Evolutionary conservation across 2,329 filamentous ascomycete genomes (phyloP).

Genomic region (Talaromyces sp.): DNA sequence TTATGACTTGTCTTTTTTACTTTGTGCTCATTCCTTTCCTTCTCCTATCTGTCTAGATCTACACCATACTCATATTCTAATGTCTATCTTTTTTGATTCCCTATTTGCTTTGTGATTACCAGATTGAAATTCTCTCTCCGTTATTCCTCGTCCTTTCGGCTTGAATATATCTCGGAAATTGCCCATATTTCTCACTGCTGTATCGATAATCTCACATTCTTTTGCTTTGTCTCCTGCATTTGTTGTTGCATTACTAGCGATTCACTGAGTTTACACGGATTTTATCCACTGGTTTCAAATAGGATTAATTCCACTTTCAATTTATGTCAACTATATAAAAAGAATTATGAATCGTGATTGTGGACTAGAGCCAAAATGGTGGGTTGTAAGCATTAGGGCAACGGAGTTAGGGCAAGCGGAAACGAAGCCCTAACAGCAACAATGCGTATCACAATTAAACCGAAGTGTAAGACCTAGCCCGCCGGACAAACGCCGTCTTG

Average conservation of each 20-base stretch:
- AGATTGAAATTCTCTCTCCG: neutral
- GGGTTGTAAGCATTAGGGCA: neutral
- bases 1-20: neutral
- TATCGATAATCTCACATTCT: neutral
- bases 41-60: neutral
- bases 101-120: neutral
- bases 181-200: neutral
- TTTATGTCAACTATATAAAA: too few relatives aligned
- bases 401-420: neutral
- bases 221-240: neutral
- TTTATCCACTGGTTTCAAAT: neutral
- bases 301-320: neutral
- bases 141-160: neutral
- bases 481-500: neutral
- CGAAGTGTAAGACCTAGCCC: neutral
- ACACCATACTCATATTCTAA: slow-evolving; percentile 3
- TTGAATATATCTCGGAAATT: slow-evolving; percentile 11
- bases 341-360: too few relatives aligned
- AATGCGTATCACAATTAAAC: neutral
- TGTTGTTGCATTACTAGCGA: slow-evolving; percentile 1
- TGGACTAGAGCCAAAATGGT: too few relatives aligned
- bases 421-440: neutral
- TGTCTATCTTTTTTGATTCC: slow-evolving; percentile 13
- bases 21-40: neutral
- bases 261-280: neutral